Conservation (phyloP, 371 early-diverging fungal genomes). For the Globomyces sp. region DNA sequence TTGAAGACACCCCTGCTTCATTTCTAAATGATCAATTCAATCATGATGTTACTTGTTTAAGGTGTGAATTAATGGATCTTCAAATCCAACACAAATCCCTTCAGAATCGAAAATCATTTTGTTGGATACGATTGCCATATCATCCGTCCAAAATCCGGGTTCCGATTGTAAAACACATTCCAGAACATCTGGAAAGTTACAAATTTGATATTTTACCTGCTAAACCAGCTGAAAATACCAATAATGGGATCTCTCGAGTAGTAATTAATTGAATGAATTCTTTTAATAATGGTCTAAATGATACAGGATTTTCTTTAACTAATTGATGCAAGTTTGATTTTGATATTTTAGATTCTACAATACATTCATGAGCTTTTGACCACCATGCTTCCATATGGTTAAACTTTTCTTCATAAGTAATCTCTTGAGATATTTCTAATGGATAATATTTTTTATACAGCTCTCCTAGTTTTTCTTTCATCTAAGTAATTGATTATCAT, state of each 20-base stretch:
- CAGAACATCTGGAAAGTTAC: slow-evolving; percentile 54
- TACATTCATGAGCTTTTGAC: slow-evolving; percentile 56
- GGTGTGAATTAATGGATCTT: slow-evolving; percentile 68
- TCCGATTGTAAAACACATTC: slow-evolving; percentile 55
- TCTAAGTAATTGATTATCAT: slow-evolving; percentile 28
- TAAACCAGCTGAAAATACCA: slow-evolving; percentile 77
- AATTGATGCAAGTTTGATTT: slow-evolving; percentile 54
- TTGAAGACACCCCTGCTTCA: slow-evolving; percentile 48
- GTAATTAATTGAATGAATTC: slow-evolving; percentile 46
- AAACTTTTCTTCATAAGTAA: slow-evolving; percentile 59
- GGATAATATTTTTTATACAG: slow-evolving; percentile 69
- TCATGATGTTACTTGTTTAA: slow-evolving; percentile 59
- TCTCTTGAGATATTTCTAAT: slow-evolving; percentile 58
- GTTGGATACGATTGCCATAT: slow-evolving; percentile 75
- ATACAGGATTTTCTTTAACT: slow-evolving; percentile 52
- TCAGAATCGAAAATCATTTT: slow-evolving; percentile 63
- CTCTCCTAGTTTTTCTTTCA: slow-evolving; percentile 42
- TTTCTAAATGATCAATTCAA: slow-evolving; percentile 17
- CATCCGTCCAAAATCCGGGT: slow-evolving; percentile 26
- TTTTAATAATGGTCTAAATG: slow-evolving; percentile 51
- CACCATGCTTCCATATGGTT: slow-evolving; percentile 76
- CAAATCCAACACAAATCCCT: slow-evolving; percentile 54
- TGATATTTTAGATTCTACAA: slow-evolving; percentile 51
- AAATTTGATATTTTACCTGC: slow-evolving; percentile 34
- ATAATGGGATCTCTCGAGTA: slow-evolving; percentile 52